A percentile compares a stretch with the other conserved stretches of the same genome.
phyloP scores from a whole-genome alignment of 306 rosid genomes.

The Castanopsis chinensis region DNA sequence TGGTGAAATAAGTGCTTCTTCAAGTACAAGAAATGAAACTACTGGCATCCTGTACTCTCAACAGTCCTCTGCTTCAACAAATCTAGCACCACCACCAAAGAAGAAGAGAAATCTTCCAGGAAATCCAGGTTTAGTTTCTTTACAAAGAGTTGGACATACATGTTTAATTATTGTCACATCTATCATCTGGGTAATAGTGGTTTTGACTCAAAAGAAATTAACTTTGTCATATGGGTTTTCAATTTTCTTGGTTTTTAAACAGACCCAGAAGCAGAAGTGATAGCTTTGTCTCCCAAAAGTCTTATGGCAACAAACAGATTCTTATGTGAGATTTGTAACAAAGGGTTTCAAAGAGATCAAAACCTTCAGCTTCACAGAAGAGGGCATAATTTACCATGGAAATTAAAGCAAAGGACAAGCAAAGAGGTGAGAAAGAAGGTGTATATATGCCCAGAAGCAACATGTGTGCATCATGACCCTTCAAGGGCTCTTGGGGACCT shows the following conservation, averaged over 20 bases:
- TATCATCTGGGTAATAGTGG: not conserved
- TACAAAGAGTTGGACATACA: not conserved
- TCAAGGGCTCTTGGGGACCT: conserved; percentile 88
- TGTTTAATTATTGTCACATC: not conserved
- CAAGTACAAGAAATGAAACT: conserved; percentile 44
- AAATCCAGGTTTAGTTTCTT: conserved; percentile 60
- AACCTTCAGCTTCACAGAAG: conserved; percentile 85
- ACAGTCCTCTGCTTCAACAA: conserved; percentile 49
- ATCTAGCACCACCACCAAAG: conserved; percentile 51
- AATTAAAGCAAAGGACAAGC: conserved; percentile 64
- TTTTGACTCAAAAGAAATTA: not conserved
- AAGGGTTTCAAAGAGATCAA: conserved; percentile 91
- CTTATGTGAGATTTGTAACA: conserved; percentile 76
- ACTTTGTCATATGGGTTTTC: not conserved
- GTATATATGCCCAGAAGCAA: conserved; percentile 70
- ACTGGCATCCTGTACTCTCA: conserved; percentile 36
- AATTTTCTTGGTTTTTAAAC: conserved; percentile 5
- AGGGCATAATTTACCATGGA: conserved; percentile 95
- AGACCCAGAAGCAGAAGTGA: conserved; percentile 92
- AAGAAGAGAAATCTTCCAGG: conserved; percentile 83
- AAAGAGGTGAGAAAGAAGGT: conserved; percentile 72
- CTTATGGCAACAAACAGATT: conserved; percentile 78
- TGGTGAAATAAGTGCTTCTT: conserved; percentile 67
- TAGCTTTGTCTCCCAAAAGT: conserved; percentile 74
- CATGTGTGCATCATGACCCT: conserved; percentile 83